Evolutionary conservation across 495 filamentous ascomycete genomes (phyloP), one percentile per base, ranked within the genome.

Genomic region (Penicillium manginii): DNA sequence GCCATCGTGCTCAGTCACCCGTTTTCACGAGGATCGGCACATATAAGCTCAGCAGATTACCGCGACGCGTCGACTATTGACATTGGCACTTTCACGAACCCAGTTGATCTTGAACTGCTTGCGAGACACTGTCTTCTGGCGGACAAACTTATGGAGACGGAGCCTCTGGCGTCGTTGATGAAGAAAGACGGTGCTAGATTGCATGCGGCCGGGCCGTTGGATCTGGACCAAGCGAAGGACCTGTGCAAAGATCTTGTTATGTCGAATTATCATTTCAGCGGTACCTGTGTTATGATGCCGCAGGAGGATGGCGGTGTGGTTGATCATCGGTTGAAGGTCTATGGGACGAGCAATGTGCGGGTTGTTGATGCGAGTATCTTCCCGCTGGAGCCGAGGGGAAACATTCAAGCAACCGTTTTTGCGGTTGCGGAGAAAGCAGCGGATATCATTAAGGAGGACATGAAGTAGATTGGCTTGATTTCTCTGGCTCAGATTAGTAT

Each of bases 321-420:
- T 2, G 58, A 67, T 57, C 19, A 33, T 6, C 26, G 39, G 22
- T n/a, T 83, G 37, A 67, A 67, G 42, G 82, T 87, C 0, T 79
- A 86, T 58, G 84, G 81, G 2, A 73, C 78, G 3, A 56, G 37
- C 5, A 64, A 70, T 1, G 58, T 86, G 15, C 70, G 83, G 35
- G 70, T 85, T 3, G 77, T 81, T 4, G 83, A 86, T 63, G 80
- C 82, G 3, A 81, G 81, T 60, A 66, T 83, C 3, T 76, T 85
- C 33, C 80, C 83, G 1, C 21, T 83, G n/a, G 62, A 76, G 52
- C 68, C 78, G 7, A 49, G 63, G 0, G 80, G 74, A 0, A 79
- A 84, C 63, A 76, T 83, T 31, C 71, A 77, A 66, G 71, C 74
- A 3, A 70, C 70, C 1, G 81, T 86, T 15, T 85, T 81, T 65